Evolutionary conservation across 1,139 yeast genomes (phyloP).

Genomic region (Pichia sp.): DNA sequence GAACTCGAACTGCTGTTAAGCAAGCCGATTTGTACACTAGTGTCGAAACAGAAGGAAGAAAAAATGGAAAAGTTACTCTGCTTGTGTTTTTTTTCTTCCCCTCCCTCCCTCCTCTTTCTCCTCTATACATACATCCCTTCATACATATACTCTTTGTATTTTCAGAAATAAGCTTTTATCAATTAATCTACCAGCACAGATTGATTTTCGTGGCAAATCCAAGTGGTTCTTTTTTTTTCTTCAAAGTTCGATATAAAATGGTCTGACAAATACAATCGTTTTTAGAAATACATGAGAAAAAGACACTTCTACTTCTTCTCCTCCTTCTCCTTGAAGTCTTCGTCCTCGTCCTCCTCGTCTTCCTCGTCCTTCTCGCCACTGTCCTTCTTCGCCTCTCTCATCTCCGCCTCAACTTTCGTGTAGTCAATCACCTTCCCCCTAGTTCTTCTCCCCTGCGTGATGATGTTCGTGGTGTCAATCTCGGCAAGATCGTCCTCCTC

Average conservation of each 20-base stretch:
- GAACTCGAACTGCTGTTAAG: constrained; percentile 63
- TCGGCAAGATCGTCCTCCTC: constrained; percentile 82
- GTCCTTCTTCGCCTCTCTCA: constrained; percentile 48
- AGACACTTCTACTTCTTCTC: constrained; percentile 17
- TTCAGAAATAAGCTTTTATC: neutral
- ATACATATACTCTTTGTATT: constrained; percentile 2
- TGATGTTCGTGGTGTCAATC: constrained; percentile 80
- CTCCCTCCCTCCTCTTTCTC: neutral
- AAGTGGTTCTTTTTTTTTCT: neutral
- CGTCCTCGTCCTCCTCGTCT: constrained; percentile 36
- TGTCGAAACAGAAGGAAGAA: neutral
- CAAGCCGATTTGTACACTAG: constrained; percentile 4
- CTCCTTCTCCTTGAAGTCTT: constrained; percentile 26
- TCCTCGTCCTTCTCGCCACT: constrained; percentile 47
- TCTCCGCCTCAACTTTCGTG: constrained; percentile 73
- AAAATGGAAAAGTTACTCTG: neutral
- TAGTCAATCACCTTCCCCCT: constrained; percentile 88
- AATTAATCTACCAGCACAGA: too few relatives aligned
- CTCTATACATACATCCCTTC: neutral
- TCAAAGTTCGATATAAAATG: neutral
- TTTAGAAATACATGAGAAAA: neutral
- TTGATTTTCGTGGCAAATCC: too few relatives aligned
- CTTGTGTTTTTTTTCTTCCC: neutral
- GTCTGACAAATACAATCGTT: neutral
- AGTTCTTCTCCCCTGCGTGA: constrained; percentile 81